A percentile compares a stretch with the other conserved stretches of the same genome.
Evolutionary conservation across 2,329 filamentous ascomycete genomes (phyloP).

Genomic region (Gaeumannomyces tritici): DNA sequence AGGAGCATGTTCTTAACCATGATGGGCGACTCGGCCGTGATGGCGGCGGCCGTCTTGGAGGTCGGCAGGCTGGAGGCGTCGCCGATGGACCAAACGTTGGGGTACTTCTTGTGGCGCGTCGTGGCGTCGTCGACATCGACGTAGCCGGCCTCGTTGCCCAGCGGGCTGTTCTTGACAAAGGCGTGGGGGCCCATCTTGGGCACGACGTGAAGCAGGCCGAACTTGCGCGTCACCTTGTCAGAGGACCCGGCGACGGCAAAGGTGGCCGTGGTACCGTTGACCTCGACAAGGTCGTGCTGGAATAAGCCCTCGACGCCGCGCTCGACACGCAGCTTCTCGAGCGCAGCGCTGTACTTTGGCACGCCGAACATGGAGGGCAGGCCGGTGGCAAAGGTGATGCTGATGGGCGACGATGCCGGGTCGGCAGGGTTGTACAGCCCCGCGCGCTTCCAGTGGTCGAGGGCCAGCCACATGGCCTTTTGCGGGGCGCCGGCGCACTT

Average conservation of each 20-base stretch:
- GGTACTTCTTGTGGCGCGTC: constrained; percentile 40
- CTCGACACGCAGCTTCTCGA: constrained; percentile 43
- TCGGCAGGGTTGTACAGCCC: constrained; percentile 37
- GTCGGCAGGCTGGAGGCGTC: constrained; percentile 51
- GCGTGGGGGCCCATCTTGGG: constrained; percentile 50
- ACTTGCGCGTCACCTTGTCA: constrained; percentile 32
- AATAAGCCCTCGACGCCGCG: constrained; percentile 48
- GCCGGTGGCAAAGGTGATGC: constrained; percentile 45
- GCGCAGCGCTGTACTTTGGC: constrained; percentile 45
- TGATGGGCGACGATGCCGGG: constrained; percentile 30
- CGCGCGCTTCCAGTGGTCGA: constrained; percentile 46
- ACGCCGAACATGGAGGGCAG: constrained; percentile 50
- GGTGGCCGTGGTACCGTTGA: constrained; percentile 42
- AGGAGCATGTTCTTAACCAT: constrained; percentile 30
- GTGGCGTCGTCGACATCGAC: constrained; percentile 48
- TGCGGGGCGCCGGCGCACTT: constrained; percentile 55
- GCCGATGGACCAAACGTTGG: constrained; percentile 49
- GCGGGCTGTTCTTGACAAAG: constrained; percentile 40
- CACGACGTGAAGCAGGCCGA: constrained; percentile 46
- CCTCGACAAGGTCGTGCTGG: constrained; percentile 42
- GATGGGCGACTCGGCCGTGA: constrained; percentile 32
- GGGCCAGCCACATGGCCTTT: constrained; percentile 52
- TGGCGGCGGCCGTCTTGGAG: constrained; percentile 35
- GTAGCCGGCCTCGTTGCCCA: constrained; percentile 45
- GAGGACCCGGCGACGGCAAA: constrained; percentile 27